These are phyloP conservation scores for Hypsizygus marmoreus DNA, from an alignment of 768 basidiomycete species.

Conservation along the genomic window DNA sequence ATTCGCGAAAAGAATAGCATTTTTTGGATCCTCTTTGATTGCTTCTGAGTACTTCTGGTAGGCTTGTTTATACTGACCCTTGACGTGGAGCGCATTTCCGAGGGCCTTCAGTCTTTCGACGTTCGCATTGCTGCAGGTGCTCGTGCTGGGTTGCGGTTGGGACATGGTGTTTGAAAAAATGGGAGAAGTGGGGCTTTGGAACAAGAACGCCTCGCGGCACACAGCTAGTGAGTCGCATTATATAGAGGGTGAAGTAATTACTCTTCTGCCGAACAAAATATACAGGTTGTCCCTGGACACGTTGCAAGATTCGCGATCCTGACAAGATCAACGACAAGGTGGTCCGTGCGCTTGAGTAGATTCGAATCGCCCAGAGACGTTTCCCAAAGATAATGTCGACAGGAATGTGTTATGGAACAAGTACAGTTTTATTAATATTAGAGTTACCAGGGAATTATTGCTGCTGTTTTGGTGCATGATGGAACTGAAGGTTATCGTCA, in stretches of 20 bases:
- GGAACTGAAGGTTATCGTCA: constrained; percentile 43
- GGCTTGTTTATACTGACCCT: constrained; percentile 35
- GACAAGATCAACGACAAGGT: too few relatives aligned
- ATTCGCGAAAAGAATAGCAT: constrained; percentile 46
- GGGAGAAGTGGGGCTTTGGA: too few relatives aligned
- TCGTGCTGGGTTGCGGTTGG: constrained; percentile 17
- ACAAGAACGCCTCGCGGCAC: too few relatives aligned
- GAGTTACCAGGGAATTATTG: constrained; percentile 10
- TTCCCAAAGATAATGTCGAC: too few relatives aligned
- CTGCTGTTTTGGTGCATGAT: constrained; percentile 49
- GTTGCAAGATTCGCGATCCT: too few relatives aligned
- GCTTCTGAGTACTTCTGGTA: constrained; percentile 43
- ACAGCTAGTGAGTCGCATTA: too few relatives aligned
- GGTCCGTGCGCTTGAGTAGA: too few relatives aligned
- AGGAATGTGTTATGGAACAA: constrained; percentile 4
- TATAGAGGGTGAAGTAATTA: too few relatives aligned
- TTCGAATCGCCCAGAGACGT: too few relatives aligned
- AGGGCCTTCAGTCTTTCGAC: constrained; percentile 43
- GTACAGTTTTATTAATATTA: constrained; percentile 1
- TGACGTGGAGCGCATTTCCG: constrained; percentile 38
- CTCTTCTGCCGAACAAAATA: too few relatives aligned
- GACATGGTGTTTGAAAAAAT: constrained; percentile 5
- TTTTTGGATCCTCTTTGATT: constrained; percentile 37
- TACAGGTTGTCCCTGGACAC: too few relatives aligned
- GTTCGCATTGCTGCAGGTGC: too few relatives aligned